Percentiles rank a stretch among this genome's conserved stretches.
Evolutionary conservation across 768 basidiomycete species (phyloP).

Genomic region (Suillus alpinus): DNA sequence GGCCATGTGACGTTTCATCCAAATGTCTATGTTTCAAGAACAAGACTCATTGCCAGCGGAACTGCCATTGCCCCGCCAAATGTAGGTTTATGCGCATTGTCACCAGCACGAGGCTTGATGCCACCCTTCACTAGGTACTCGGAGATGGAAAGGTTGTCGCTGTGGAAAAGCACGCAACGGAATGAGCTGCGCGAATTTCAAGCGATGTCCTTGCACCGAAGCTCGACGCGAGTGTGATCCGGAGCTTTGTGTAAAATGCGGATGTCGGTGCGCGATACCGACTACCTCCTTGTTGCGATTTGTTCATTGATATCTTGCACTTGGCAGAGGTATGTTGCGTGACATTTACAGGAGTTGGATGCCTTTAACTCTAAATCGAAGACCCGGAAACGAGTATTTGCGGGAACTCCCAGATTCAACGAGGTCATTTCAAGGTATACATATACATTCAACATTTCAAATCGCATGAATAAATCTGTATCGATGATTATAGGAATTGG

Average conservation of each 20-base stretch:
- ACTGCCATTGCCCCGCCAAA: slow-evolving; percentile 48
- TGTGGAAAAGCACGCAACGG: slow-evolving; percentile 34
- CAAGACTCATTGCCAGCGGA: slow-evolving; percentile 51
- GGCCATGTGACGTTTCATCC: slow-evolving; percentile 44
- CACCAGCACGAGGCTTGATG: neutral
- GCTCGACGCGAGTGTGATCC: slow-evolving; percentile 66
- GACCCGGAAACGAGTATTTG: slow-evolving; percentile 36
- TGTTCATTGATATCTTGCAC: neutral
- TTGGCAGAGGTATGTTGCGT: slow-evolving; percentile 21
- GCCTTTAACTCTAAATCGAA: slow-evolving; percentile 8
- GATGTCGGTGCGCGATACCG: slow-evolving; percentile 39
- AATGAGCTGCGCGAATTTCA: slow-evolving; percentile 32
- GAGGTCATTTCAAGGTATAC: slow-evolving; percentile 44
- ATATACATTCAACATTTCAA: slow-evolving; percentile 1
- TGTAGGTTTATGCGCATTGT: slow-evolving; percentile 37
- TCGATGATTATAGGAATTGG: slow-evolving; percentile 31
- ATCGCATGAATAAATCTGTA: neutral
- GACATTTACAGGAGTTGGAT: neutral
- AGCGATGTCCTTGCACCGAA: slow-evolving; percentile 50
- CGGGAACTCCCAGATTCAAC: slow-evolving; percentile 49
- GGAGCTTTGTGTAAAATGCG: slow-evolving; percentile 54
- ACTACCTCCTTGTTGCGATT: neutral
- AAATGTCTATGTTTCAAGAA: slow-evolving; percentile 51
- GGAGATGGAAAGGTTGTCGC: slow-evolving; percentile 56
- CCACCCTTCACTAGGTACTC: slow-evolving; percentile 38